Evolutionary conservation across 768 basidiomycete species (phyloP), one percentile per base, ranked within the genome.

Genomic region (Leucocoprinus sp.): DNA sequence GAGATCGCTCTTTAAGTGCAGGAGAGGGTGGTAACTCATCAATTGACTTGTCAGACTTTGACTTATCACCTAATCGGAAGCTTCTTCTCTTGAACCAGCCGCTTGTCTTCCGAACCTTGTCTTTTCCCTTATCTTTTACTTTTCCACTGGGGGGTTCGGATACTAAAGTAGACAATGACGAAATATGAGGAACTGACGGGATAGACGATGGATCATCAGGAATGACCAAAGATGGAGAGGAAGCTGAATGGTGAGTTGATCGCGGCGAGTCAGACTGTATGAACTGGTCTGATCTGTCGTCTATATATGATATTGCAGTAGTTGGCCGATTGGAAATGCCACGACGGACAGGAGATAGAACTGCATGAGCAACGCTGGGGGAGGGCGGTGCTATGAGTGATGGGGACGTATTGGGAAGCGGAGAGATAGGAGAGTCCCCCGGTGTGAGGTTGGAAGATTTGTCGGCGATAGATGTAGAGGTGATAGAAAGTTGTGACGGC

Each of bases 21-120:
- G 60, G 58, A 2, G 59, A 51, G 12, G 59, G 55, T 6, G 56
- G 52, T 23, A 49, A 36, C 7, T 57, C 39, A 18, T 51, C 36
- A 33, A 50, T 37, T 24, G 18, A 37, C 47, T 39, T 48, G 11
- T 56, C 52, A 40, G 41, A 27, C 37, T 50, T 49, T 14, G 46
- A 35, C 34, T 68, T 68, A 18, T 72, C 64, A 11, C 57, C 57
- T 23, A 64, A 28, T 41, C 64, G 62, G 48, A 74, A 57, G 53
- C 72, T 77, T 59, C 72, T 78, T 42, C 75, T 68, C 56, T 72
- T 74, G 52, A 77, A 78, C 77, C 78, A 81, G 3, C 55, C 51
- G 28, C 67, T 65, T 12, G 65, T 37, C 18, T 43, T 67, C 34
- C 66, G 68, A 11, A 67, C 67, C 58, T 62, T 58, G 33, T 66